Evolutionary conservation across 192 early-diverging fungal species (phyloP).

Genomic region (Umbelopsis sp.): DNA sequence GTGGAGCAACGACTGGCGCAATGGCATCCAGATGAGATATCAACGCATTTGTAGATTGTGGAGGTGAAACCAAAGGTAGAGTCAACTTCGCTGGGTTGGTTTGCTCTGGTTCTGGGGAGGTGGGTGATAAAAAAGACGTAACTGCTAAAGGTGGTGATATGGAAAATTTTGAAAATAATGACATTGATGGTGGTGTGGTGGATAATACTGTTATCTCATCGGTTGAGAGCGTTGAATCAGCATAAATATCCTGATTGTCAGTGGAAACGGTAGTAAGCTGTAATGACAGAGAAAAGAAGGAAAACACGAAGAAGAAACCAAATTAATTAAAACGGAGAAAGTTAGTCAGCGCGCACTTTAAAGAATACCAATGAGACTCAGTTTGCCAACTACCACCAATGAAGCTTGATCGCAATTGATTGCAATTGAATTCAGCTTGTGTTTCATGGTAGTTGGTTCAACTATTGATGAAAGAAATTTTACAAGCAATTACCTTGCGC

Average conservation of each 20-base stretch:
- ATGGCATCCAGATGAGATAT: conserved; percentile 16
- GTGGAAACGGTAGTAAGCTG: background rate
- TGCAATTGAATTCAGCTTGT: too few species aligned
- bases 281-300: background rate
- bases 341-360: conserved; percentile 13
- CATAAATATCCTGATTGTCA: conserved; percentile 1
- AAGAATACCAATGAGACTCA: background rate
- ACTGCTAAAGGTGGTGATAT: conserved; percentile 9
- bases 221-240: background rate
- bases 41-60: background rate
- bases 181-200: background rate
- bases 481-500: conserved; percentile 4
- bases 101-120: background rate
- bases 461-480: background rate
- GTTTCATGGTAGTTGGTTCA: background rate
- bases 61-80: conserved; percentile 1
- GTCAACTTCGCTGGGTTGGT: background rate
- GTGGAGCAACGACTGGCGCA: conserved; percentile 11
- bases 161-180: conserved; percentile 5
- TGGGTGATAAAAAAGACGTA: background rate
- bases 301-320: too few species aligned
- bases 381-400: background rate
- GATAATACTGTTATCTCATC: background rate
- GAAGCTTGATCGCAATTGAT: too few species aligned
- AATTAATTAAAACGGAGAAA: background rate